Base-by-base conservation (phyloP, 106 monocot genomes). In the Alisma plantagoaquatica region DNA sequence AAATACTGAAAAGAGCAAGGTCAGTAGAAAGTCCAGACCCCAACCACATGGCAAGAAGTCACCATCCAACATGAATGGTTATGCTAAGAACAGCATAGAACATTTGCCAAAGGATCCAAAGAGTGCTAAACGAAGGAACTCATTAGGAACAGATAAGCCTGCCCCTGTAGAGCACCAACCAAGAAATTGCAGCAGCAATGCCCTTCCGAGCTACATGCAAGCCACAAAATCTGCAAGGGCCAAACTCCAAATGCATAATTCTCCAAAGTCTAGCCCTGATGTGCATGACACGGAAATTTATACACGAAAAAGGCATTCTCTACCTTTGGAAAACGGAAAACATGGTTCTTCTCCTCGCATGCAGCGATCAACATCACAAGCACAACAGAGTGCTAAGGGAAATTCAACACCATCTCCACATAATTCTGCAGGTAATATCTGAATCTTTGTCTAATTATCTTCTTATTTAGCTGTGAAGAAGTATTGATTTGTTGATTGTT, bases 161-260 rank as follows among this genome's bases (percentile, higher is more conserved):
- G 77, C 80, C 50, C 44, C 53, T 54, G 62, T 20, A 63, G 84
- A 93, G 57, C 54, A 63, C 48, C 83, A 87, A 33, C 72, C 74
- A 43, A 56, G 71, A 30, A 46, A 42, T 18, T 80, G 80, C 45
- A 71, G 46, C 27, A 73, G 74, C 63, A 78, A 47, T 57, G 69
- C 78, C 4, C 62, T 93, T 67, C 92, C 92, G 32, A 83, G 80
- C 67, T 93, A 93, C 42, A 93, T 93, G 92, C 86, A 87, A 70
- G 74, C 77, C 21, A 93, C 92, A 10, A 68, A 79, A 55, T 87
- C 86, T 57, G 92, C 92, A 33, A 82, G 69, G 42, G 92, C 92
- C 29, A 93, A 93, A 64, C 63, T 64, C 23, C 62, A 64, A 44
- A 22, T 45, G 0, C 76, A 42, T 51, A 43, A 49, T 31, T 87